Evolutionary conservation across 495 filamentous ascomycete genomes (phyloP).

Genomic region (Xylaria sp.): DNA sequence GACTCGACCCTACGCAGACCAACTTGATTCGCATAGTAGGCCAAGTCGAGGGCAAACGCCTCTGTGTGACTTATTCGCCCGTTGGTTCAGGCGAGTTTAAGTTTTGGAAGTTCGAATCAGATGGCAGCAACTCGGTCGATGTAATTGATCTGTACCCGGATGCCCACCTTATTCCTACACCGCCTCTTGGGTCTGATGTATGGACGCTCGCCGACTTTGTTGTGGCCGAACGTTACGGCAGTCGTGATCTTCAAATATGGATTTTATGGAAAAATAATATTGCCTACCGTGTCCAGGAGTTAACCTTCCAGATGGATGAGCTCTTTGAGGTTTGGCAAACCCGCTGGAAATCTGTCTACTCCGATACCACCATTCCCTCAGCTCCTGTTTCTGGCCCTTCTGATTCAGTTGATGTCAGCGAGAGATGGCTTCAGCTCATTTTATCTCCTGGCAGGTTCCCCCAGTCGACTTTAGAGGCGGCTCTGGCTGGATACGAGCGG

Average conservation of each 20-base stretch:
- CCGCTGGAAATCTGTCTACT: slow-evolving; percentile 75
- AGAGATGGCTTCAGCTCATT: slow-evolving; percentile 76
- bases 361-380: slow-evolving; percentile 64
- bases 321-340: slow-evolving; percentile 65
- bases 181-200: slow-evolving; percentile 73
- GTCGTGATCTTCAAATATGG: slow-evolving; percentile 70
- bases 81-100: slow-evolving; percentile 90
- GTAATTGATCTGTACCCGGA: slow-evolving; percentile 74
- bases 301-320: slow-evolving; percentile 46
- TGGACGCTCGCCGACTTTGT: slow-evolving; percentile 91
- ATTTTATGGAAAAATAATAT: slow-evolving; percentile 86
- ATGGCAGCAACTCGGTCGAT: slow-evolving; percentile 65
- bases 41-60: slow-evolving; percentile 68
- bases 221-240: slow-evolving; percentile 55
- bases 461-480: slow-evolving; percentile 78
- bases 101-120: slow-evolving; percentile 82
- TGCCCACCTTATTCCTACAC: slow-evolving; percentile 67
- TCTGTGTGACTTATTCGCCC: slow-evolving; percentile 85
- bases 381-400: slow-evolving; percentile 62
- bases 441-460: slow-evolving; percentile 82
- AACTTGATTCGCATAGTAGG: slow-evolving; percentile 77
- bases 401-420: slow-evolving; percentile 68
- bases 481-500: slow-evolving; percentile 75
- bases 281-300: slow-evolving; percentile 71
- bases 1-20: slow-evolving; percentile 76